These are phyloP conservation scores for Saturnispora sekii DNA, from an alignment of 805 yeast genomes.

Conservation along the genomic window DNA sequence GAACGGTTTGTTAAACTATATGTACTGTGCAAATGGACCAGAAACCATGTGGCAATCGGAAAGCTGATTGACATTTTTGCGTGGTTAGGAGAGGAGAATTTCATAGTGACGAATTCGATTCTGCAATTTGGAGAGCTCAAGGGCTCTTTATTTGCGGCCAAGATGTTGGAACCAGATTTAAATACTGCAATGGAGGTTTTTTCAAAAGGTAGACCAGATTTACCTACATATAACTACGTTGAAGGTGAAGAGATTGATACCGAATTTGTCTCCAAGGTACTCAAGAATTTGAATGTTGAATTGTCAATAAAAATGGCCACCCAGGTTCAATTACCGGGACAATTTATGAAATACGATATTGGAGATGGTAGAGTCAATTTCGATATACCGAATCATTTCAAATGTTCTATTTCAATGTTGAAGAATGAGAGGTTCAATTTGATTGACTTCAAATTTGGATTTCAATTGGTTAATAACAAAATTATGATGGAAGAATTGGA, in stretches of 20 bases:
- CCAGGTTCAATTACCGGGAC: constrained; percentile 50
- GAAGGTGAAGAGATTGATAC: constrained; percentile 42
- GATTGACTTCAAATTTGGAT: constrained; percentile 63
- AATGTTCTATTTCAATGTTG: constrained; percentile 65
- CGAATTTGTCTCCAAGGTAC: constrained; percentile 45
- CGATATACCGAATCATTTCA: constrained; percentile 53
- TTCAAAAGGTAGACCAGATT: constrained; percentile 63
- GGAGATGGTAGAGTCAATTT: constrained; percentile 70
- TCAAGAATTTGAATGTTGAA: constrained; percentile 61
- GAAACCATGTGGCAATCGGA: constrained; percentile 59
- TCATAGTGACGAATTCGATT: constrained; percentile 53
- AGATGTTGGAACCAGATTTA: constrained; percentile 85
- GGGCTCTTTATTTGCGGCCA: constrained; percentile 73
- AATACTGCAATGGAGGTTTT: constrained; percentile 82
- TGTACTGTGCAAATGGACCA: constrained; percentile 85
- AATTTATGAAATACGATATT: constrained; percentile 54
- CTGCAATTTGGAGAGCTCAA: constrained; percentile 61
- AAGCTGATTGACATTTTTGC: constrained; percentile 76
- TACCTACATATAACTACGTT: constrained; percentile 54
- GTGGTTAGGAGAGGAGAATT: constrained; percentile 75
- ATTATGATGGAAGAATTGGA: constrained; percentile 21
- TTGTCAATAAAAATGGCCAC: constrained; percentile 69
- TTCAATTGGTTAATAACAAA: constrained; percentile 33
- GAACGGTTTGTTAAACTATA: constrained; percentile 79
- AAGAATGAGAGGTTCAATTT: constrained; percentile 66